Base-by-base conservation (phyloP, 257 asterid genomes). In the Salvia rosmarinus region DNA sequence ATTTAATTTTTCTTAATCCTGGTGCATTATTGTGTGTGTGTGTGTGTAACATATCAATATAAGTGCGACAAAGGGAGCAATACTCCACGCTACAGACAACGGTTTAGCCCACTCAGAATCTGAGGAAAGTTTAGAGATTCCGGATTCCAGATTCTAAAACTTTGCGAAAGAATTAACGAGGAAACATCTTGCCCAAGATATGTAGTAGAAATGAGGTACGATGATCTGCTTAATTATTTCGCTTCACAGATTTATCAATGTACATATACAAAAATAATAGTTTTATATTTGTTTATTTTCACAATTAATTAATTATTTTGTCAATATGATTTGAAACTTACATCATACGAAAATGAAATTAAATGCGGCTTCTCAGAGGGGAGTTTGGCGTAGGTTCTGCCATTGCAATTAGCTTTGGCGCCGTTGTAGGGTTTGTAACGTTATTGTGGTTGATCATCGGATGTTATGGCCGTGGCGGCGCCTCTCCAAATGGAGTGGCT, bases 381-480 rank as follows among this genome's bases (percentile, higher is more conserved):
- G 49, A 17, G 32, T 61, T 61, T 14, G 40, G 28, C 46, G 5
- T 56, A 37, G 62, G 8, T 12, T 12, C 20, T 11, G 13, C 64
- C 19, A 13, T 58, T 34, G 66, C 66, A 35, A 19, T 61, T 3
- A 19, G 4, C 16, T 17, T 37, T 19, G 50, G 67, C 34, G 50
- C 34, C 32, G 13, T 61, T 10, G 67, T 39, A 10, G 50, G 50
- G 5, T 11, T 61, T 19, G 51, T 11, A 17, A 50, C 50, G 10
- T 35, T 61, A 16, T 2, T 61, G 7, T 37, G 49, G 9, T 20
- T 11, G 9, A 61, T 61, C 32, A 9, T 61, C 17, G 4, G 50
- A 17, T 61, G 67, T 9, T 34, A 60, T 50, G 16, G 49, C 32
- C 2, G 66, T 23, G 46, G 25, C 65, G 65, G n/a, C 46, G 44